Base-by-base conservation (phyloP, 306 rosid species). In the Fragaria vesca region DNA sequence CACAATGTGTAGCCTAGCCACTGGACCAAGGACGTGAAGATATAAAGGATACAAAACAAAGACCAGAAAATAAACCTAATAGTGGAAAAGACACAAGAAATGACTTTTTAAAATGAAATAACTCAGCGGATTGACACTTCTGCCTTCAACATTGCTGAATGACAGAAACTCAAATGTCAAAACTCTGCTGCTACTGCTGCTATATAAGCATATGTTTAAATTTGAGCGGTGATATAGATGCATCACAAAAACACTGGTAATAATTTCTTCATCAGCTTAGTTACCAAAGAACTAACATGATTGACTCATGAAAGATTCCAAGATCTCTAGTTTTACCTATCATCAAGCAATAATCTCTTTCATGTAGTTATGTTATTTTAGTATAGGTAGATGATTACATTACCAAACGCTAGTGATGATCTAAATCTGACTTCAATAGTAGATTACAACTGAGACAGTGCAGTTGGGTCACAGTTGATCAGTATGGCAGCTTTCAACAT, bases 391-490 rank as follows among this genome's bases (percentile, higher is more conserved):
- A 26, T 18, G 60, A 54, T 2, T 54, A 6, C 60, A 58, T 36
- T 26, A 5, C 28, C 8, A 45, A 21, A 40, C 0, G 55, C n/a
- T 4, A 11, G 16, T 4, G 61, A 71, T 34, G 8, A 7, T 52
- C 20, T 6, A 15, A 48, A 36, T 69, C 32, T 32, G 50, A 60
- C 91, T 87, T 83, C 89, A 97, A 90, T 82, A 66, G 90, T 92
- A 50, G 98, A 92, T 75, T 88, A 77, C 83, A 89, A 83, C 68
- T 83, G 85, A 71, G 90, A 88, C 9, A 89, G 88, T 81, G 89
- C 95, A n/a, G 85, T 82, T 57, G 90, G 97, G 57, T 89, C 89
- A 68, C 81, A 82, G 77, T 94, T 90, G 67, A 90, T 79, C 80
- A 85, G 76, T 85, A 89, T 24, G 78, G 89, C 90, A 74, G 91